These are phyloP conservation scores for Cryoendolithus antarcticus DNA, from an alignment of 2,329 filamentous ascomycete species.

Conservation along the genomic window DNA sequence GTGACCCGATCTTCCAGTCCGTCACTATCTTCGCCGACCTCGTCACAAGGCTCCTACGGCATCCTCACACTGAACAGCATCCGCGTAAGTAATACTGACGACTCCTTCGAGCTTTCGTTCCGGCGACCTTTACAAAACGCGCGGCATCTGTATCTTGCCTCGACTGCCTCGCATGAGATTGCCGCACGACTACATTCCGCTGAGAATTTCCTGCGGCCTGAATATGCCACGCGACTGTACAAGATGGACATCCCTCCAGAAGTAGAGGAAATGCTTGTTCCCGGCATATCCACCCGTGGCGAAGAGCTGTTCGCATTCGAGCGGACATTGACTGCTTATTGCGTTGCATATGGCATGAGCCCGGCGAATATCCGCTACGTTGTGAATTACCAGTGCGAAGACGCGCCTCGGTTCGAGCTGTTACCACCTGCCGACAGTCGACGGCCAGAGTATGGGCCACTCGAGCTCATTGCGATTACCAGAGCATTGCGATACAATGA, in stretches of 20 bases:
- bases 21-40: conserved; percentile 36
- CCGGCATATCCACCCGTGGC: conserved; percentile 37
- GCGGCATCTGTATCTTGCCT: conserved; percentile 49
- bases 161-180: conserved; percentile 51
- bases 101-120: conserved; percentile 55
- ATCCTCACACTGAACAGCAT: conserved; percentile 50
- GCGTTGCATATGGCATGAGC: conserved; percentile 55
- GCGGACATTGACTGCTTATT: conserved; percentile 56
- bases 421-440: conserved; percentile 42
- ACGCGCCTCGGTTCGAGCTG: conserved; percentile 54
- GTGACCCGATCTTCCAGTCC: conserved; percentile 40
- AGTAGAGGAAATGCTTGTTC: conserved; percentile 39
- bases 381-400: conserved; percentile 49
- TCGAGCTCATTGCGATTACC: conserved; percentile 59
- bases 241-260: conserved; percentile 48
- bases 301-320: conserved; percentile 52
- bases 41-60: conserved; percentile 45
- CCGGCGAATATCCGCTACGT: conserved; percentile 54
- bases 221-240: conserved; percentile 53
- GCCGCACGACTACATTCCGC: conserved; percentile 48
- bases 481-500: conserved; percentile 60
- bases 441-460: conserved; percentile 42
- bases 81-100: conserved; percentile 48
- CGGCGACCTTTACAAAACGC: conserved; percentile 41
- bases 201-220: conserved; percentile 51